A percentile compares a stretch with the other conserved stretches of the same genome.
Evolutionary conservation across 768 basidiomycete species (phyloP).

Genomic region (Albatrellus ellisii): DNA sequence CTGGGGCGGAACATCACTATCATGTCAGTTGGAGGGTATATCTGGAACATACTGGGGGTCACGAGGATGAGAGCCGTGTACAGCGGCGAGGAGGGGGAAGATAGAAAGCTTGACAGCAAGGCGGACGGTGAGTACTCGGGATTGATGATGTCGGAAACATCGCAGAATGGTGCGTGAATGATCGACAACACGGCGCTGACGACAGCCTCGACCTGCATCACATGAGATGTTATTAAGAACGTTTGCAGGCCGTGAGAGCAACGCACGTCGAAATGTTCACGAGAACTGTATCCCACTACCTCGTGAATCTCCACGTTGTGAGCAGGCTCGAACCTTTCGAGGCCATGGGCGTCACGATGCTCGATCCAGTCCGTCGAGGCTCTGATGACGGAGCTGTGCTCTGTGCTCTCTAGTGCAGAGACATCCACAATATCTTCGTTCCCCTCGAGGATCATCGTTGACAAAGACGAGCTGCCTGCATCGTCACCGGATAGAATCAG

Average conservation of each 20-base stretch:
- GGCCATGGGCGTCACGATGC: conserved; percentile 47
- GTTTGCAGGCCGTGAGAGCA: conserved; percentile 13
- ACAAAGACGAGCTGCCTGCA: conserved; percentile 31
- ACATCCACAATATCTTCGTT: conserved; percentile 59
- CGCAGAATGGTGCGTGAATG: conserved; percentile 44
- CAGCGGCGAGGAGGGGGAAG: conserved; percentile 43
- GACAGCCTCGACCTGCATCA: neutral
- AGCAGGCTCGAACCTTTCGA: conserved; percentile 52
- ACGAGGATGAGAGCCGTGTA: conserved; percentile 48
- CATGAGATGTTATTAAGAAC: too few species aligned
- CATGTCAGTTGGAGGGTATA: neutral
- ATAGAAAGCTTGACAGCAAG: conserved; percentile 37
- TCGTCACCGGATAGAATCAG: conserved; percentile 38
- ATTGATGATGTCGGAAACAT: conserved; percentile 39
- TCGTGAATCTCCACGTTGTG: conserved; percentile 52
- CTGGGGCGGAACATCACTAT: neutral
- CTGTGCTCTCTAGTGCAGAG: conserved; percentile 40
- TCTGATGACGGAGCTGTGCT: conserved; percentile 26
- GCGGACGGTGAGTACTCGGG: conserved; percentile 38
- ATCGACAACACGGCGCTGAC: conserved; percentile 24
- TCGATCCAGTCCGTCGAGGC: conserved; percentile 68
- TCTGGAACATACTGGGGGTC: conserved; percentile 21
- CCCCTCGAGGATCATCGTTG: conserved; percentile 39
- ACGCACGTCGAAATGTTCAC: conserved; percentile 35
- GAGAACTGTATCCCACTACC: conserved; percentile 30